These are phyloP conservation scores for Pichia sorboxylosa DNA, from an alignment of 1,139 yeast genomes.

Conservation along the genomic window DNA sequence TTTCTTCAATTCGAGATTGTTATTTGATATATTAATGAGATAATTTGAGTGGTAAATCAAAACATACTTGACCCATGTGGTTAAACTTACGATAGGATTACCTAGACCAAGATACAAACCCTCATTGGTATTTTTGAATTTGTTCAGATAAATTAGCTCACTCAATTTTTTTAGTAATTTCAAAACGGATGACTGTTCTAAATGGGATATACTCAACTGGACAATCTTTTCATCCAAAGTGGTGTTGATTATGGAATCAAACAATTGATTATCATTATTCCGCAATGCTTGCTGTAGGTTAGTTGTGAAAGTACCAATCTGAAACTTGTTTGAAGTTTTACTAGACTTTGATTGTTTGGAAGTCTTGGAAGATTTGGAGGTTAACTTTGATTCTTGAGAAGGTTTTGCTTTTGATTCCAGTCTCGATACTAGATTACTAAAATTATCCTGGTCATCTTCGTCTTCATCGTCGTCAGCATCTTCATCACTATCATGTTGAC, in stretches of 20 bases:
- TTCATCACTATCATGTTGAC: conserved; percentile 15
- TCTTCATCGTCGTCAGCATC: conserved; percentile 21
- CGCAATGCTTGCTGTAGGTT: conserved; percentile 61
- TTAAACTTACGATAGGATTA: conserved; percentile 26
- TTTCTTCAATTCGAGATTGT: conserved; percentile 23
- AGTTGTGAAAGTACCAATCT: conserved; percentile 53
- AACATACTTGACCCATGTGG: conserved; percentile 90
- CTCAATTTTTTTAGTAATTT: conserved; percentile 70
- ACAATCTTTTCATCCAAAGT: conserved; percentile 67
- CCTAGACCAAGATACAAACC: conserved; percentile 23
- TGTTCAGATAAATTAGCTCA: conserved; percentile 60
- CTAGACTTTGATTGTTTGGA: conserved; percentile 6
- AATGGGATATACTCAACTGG: conserved; percentile 20
- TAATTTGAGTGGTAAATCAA: conserved; percentile 85
- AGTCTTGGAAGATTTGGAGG: conserved; percentile 1
- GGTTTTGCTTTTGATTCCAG: no score
- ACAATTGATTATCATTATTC: conserved; percentile 56
- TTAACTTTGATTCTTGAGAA: conserved; percentile 5
- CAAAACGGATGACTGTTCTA: conserved; percentile 54
- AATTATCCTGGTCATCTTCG: conserved; percentile 28
- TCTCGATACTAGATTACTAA: conserved; percentile 43
- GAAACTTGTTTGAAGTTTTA: conserved; percentile 12
- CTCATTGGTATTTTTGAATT: conserved; percentile 34
- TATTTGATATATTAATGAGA: conserved; percentile 19
- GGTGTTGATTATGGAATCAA: conserved; percentile 68